These are phyloP conservation scores for Cicer bijugum DNA, from an alignment of 306 rosid species.

Conservation along the genomic window DNA sequence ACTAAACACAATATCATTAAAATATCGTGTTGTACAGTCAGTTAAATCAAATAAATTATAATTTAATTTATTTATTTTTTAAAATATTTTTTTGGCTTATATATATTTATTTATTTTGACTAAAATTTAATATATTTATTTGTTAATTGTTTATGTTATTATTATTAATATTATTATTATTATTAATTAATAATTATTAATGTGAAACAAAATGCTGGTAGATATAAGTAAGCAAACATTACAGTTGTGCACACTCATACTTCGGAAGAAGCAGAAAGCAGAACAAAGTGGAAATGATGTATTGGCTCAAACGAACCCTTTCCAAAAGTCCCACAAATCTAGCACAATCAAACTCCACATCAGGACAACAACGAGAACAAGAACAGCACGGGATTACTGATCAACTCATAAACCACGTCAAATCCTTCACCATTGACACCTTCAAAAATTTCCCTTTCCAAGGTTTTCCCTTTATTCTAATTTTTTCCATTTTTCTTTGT, in stretches of 20 bases:
- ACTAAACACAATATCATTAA: too few species aligned
- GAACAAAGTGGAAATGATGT: constrained; percentile 46
- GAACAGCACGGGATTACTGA: constrained; percentile 62
- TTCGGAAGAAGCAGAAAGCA: background rate
- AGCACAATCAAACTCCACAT: constrained; percentile 40
- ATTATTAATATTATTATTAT: too few species aligned
- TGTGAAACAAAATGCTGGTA: too few species aligned
- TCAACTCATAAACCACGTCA: constrained; percentile 59
- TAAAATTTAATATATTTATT: too few species aligned
- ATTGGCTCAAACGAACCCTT: constrained; percentile 71
- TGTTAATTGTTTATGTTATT: too few species aligned
- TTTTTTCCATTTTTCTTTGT: background rate
- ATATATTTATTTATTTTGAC: too few species aligned
- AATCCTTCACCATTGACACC: constrained; percentile 75
- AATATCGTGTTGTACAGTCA: too few species aligned
- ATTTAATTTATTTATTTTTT: too few species aligned
- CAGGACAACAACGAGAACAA: background rate
- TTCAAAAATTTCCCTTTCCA: constrained; percentile 73
- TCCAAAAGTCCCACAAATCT: constrained; percentile 42
- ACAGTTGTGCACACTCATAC: background rate
- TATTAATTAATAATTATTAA: too few species aligned
- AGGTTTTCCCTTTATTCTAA: constrained; percentile 49
- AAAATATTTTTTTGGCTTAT: too few species aligned
- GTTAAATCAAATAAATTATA: too few species aligned
- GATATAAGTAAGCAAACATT: background rate